Evolutionary conservation across 2,329 filamentous ascomycete genomes (phyloP).

Genomic region (Trichoderma semiorbis): DNA sequence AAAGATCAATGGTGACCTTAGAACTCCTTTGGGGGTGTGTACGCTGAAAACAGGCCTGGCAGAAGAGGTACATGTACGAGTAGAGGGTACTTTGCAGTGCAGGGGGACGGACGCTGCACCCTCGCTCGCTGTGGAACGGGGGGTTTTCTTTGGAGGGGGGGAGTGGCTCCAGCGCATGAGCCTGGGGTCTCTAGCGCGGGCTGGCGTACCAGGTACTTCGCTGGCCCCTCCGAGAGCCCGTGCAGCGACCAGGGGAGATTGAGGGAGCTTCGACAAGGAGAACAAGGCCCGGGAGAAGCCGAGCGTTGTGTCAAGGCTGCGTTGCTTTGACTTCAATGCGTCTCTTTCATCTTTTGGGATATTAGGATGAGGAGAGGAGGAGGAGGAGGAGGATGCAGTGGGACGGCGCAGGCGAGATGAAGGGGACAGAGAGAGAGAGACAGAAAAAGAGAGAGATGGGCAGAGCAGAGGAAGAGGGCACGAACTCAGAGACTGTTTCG

Average conservation of each 20-base stretch:
- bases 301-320: neutral
- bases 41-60: constrained; percentile 14
- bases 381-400: neutral
- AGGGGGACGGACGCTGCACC: neutral
- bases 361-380: neutral
- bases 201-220: neutral
- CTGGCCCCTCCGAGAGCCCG: constrained; percentile 9
- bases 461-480: neutral
- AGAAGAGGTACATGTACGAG: neutral
- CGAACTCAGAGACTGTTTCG: neutral
- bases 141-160: neutral
- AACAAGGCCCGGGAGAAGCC: neutral
- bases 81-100: constrained; percentile 15
- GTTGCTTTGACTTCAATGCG: neutral
- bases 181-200: neutral
- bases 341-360: neutral
- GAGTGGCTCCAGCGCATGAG: neutral
- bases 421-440: neutral
- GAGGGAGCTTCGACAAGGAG: constrained; percentile 1
- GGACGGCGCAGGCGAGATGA: constrained; percentile 13
- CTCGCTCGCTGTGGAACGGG: neutral
- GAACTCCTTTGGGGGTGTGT: constrained; percentile 14
- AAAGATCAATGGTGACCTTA: constrained; percentile 22
- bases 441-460: neutral
- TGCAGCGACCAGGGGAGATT: constrained; percentile 1